Percentiles rank a stretch among this genome's conserved stretches.
phyloP scores from a whole-genome alignment of 2,329 filamentous ascomycete species.

The Colletotrichum tropicale region DNA sequence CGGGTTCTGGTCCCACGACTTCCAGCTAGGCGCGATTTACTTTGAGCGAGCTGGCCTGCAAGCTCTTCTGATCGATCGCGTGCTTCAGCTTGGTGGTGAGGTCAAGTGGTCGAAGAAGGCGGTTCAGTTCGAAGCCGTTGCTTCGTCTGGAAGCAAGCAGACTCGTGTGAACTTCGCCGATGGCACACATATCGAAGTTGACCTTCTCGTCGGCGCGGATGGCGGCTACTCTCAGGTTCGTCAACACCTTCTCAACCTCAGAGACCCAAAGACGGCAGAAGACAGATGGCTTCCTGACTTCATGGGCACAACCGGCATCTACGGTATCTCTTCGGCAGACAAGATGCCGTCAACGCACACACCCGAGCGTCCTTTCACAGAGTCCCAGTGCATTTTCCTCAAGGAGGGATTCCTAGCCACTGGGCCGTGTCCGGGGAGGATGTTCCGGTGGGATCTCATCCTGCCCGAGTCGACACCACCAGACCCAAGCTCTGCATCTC shows the following conservation, averaged over 20 bases:
- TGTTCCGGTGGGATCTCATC: slow-evolving; percentile 29
- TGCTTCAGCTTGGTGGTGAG: slow-evolving; percentile 21
- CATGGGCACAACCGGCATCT: slow-evolving; percentile 26
- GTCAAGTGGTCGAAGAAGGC: slow-evolving; percentile 24
- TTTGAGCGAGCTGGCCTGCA: slow-evolving; percentile 25
- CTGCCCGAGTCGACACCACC: slow-evolving; percentile 23
- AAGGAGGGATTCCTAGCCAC: slow-evolving; percentile 23
- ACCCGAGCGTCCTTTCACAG: slow-evolving; percentile 10
- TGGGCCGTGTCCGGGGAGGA: slow-evolving; percentile 19
- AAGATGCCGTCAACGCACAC: neutral
- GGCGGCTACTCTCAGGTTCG: slow-evolving; percentile 26
- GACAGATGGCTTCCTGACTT: slow-evolving; percentile 25
- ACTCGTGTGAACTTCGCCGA: neutral
- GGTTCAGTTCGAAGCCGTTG: neutral
- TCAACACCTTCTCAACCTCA: slow-evolving; percentile 21
- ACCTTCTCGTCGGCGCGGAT: slow-evolving; percentile 26
- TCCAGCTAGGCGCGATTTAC: slow-evolving; percentile 23
- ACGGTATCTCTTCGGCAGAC: slow-evolving; percentile 22
- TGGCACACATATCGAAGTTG: slow-evolving; percentile 9
- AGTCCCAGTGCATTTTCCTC: slow-evolving; percentile 22
- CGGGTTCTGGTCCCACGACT: slow-evolving; percentile 23
- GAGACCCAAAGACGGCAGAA: slow-evolving; percentile 13
- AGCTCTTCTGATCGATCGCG: slow-evolving; percentile 20
- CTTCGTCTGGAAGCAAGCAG: neutral
- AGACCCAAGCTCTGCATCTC: neutral